Evolutionary conservation across 805 yeast species (phyloP), one percentile per base, ranked within the genome.

Genomic region (Candida maris): DNA sequence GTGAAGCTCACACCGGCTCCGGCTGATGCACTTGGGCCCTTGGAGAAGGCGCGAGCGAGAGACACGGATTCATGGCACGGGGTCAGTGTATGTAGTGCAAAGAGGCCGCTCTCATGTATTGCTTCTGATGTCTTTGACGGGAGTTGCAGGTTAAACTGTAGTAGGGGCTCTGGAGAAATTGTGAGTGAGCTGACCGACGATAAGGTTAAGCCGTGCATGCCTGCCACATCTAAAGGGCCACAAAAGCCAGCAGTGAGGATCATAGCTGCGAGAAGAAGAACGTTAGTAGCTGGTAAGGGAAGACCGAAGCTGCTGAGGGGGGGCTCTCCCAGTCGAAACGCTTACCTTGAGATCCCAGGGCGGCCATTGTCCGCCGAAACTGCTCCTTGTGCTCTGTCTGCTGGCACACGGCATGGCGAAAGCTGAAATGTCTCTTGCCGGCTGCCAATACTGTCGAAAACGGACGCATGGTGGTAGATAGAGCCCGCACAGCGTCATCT

Each of bases 111-210:
- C n/a, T 67, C 62, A 50, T 84, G 86, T 19, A 91, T 62, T 8
- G 75, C 64, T 5, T 67, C 64, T 0, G 95, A 81, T 0, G 97
- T 89, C 21, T 80, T 71, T 4, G 96, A 85, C 0, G 97, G 97
- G 10, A 79, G 64, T 58, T 85, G 95, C 25, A 91, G 65, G 56
- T 91, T 91, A 65, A 91, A 89, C 51, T 86, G 93, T 1, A 91
- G 52, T 36, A 89, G 61, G 1, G 96, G 94, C 10, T 68, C 68
- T 0, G 96, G 96, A 32, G 71, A 67, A 19, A 88, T 73, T 1
- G 95, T 79, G 10, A 91, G 63, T 1, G 97, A 88, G 9, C 86
- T 76, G 29, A 88, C 85, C 1, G 96, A 86, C 3, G 96, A 84
- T 2, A 91, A 65, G 0, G 97, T 87, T 68, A 85, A 77, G 0